Evolutionary conservation across 192 early-diverging fungal genomes (phyloP).

Genomic region (Gigaspora rosea): DNA sequence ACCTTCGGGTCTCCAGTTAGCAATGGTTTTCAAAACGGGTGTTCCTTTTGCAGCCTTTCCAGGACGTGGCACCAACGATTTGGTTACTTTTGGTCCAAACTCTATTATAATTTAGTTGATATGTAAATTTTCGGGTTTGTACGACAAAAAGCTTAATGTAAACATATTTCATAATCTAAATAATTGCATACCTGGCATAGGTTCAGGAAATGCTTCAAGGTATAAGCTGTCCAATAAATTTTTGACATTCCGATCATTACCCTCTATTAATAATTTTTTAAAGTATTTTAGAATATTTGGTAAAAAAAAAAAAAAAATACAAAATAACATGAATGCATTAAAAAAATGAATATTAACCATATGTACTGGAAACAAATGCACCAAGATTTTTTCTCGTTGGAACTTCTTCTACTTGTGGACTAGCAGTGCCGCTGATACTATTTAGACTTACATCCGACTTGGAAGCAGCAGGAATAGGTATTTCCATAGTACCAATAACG

Average conservation of each 20-base stretch:
- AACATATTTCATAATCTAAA: no score
- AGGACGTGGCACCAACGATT: not conserved
- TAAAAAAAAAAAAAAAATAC: not conserved
- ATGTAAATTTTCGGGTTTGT: no score
- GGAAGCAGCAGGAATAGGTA: constrained; percentile 34
- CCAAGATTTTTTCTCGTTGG: constrained; percentile 21
- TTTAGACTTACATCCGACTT: constrained; percentile 23
- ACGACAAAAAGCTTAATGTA: no score
- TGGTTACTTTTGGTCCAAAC: constrained; percentile 25
- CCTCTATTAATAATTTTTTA: constrained; percentile 8
- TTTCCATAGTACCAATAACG: constrained; percentile 43
- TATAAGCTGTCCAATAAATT: constrained; percentile 23
- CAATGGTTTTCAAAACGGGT: constrained; percentile 42
- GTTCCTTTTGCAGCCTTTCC: constrained; percentile 42
- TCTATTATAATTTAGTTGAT: not conserved
- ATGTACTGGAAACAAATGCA: constrained; percentile 26
- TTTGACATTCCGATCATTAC: constrained; percentile 34
- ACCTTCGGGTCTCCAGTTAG: constrained; percentile 76
- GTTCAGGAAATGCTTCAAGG: constrained; percentile 17
- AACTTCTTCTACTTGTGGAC: not conserved
- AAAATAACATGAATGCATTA: not conserved
- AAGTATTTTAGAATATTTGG: not conserved
- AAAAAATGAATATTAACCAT: constrained; percentile 10
- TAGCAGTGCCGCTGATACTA: not conserved
- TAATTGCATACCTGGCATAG: constrained; percentile 22